Evolutionary conservation across 805 yeast species (phyloP).

Genomic region (Clavispora phyllophila): DNA sequence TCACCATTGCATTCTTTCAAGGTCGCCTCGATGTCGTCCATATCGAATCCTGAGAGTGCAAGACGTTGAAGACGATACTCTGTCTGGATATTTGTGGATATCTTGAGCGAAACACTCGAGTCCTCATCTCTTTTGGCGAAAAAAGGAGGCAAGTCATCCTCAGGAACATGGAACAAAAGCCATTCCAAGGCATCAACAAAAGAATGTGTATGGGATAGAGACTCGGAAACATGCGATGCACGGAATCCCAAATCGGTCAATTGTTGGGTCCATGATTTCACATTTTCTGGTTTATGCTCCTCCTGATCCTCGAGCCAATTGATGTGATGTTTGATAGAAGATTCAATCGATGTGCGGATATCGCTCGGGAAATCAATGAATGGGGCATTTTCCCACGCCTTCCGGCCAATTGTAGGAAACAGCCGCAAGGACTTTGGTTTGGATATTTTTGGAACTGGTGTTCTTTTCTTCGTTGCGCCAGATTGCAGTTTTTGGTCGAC

Average conservation of each 20-base stretch:
- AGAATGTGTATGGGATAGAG: constrained; percentile 51
- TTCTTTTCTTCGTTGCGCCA: not conserved
- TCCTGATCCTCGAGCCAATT: constrained; percentile 40
- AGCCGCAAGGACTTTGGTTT: constrained; percentile 1
- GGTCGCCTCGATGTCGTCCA: constrained; percentile 53
- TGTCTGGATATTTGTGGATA: constrained; percentile 47
- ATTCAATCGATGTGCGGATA: constrained; percentile 58
- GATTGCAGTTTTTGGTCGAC: not conserved
- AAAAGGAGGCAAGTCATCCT: constrained; percentile 78
- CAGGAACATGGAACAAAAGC: constrained; percentile 86
- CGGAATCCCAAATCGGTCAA: constrained; percentile 52
- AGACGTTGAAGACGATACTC: constrained; percentile 59
- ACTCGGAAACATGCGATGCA: constrained; percentile 62
- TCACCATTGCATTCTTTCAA: constrained; percentile 37
- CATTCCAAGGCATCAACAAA: constrained; percentile 60
- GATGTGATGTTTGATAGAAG: constrained; percentile 51
- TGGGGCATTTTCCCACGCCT: constrained; percentile 68
- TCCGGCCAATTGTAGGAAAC: constrained; percentile 37
- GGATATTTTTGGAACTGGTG: not conserved
- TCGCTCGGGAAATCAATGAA: constrained; percentile 64
- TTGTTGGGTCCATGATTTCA: constrained; percentile 5
- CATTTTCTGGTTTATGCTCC: constrained; percentile 3
- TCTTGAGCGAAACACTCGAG: constrained; percentile 51
- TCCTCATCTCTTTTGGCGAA: constrained; percentile 57
- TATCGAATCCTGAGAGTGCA: constrained; percentile 63